Evolutionary conservation across 345 rosid species (phyloP).

Genomic region (Arabidopsis arenosa): DNA sequence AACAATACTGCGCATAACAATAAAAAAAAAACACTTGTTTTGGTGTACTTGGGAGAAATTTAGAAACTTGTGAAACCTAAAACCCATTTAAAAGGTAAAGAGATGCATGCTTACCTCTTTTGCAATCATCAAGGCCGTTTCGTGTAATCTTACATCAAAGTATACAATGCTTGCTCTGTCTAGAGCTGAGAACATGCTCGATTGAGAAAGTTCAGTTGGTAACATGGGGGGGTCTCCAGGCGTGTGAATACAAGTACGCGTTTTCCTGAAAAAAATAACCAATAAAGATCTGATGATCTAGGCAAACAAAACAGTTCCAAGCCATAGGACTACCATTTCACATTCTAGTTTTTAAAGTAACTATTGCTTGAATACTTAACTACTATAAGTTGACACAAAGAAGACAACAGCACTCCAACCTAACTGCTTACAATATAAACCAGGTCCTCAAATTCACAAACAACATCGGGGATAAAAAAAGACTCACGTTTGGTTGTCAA

Average conservation of each 20-base stretch:
- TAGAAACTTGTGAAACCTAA: conserved; percentile 4
- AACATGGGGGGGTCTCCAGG: conserved; percentile 77
- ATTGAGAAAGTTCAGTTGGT: conserved; percentile 61
- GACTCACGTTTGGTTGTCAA: conserved; percentile 80
- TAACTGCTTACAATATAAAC: not conserved
- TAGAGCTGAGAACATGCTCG: conserved; percentile 60
- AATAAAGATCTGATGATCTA: not conserved
- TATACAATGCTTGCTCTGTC: conserved; percentile 66
- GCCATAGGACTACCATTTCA: not conserved
- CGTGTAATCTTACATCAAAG: conserved; percentile 72
- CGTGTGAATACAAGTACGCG: conserved; percentile 93
- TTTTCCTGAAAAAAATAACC: conserved; percentile 58
- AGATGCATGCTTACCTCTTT: conserved; percentile 62
- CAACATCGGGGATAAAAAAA: conserved; percentile 10
- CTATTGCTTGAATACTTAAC: not conserved
- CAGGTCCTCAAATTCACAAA: conserved; percentile 12
- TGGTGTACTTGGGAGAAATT: not conserved
- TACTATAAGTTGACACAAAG: not conserved
- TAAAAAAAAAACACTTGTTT: conserved; percentile 19
- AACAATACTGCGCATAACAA: not conserved
- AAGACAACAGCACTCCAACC: not conserved
- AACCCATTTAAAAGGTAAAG: not conserved
- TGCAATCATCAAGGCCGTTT: conserved; percentile 66
- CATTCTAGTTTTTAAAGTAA: not conserved
- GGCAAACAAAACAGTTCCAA: not conserved